Conservation (phyloP, 495 filamentous ascomycete species). For the Neurospora sp. region DNA sequence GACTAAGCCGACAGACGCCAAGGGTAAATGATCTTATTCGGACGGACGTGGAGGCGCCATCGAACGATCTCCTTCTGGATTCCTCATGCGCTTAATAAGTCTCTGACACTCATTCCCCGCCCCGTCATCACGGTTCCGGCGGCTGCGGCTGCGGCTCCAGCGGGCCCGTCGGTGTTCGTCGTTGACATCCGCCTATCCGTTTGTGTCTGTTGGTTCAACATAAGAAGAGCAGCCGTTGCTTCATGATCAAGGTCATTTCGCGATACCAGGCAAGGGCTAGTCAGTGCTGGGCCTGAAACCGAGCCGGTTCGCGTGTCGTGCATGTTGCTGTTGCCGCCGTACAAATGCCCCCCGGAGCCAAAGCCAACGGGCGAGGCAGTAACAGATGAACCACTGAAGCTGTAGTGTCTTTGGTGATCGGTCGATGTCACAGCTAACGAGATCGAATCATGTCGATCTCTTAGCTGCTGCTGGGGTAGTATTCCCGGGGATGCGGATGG, state of each 20-base stretch:
- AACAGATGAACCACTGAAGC: constrained; percentile 31
- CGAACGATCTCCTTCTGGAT: not conserved
- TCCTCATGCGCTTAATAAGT: constrained; percentile 58
- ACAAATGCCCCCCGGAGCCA: constrained; percentile 26
- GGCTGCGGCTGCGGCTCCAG: constrained; percentile 7
- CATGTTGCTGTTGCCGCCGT: constrained; percentile 15
- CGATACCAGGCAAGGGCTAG: constrained; percentile 40
- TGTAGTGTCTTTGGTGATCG: constrained; percentile 31
- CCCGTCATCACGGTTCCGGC: constrained; percentile 1
- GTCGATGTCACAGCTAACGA: constrained; percentile 29
- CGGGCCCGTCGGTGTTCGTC: not conserved
- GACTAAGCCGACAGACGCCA: not conserved
- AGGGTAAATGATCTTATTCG: not conserved
- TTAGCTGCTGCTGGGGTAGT: constrained; percentile 25
- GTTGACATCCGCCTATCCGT: constrained; percentile 43
- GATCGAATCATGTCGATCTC: constrained; percentile 34
- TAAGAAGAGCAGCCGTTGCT: constrained; percentile 68
- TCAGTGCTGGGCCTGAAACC: constrained; percentile 32
- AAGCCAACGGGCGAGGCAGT: constrained; percentile 36
- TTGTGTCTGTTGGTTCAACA: constrained; percentile 47
- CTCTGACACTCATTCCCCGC: constrained; percentile 68
- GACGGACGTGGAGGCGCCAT: not conserved
- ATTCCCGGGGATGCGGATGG: constrained; percentile 42
- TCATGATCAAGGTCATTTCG: constrained; percentile 57
- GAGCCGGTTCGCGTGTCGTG: constrained; percentile 9